Conservation (phyloP, 495 filamentous ascomycete genomes). For the Podospora comata region DNA sequence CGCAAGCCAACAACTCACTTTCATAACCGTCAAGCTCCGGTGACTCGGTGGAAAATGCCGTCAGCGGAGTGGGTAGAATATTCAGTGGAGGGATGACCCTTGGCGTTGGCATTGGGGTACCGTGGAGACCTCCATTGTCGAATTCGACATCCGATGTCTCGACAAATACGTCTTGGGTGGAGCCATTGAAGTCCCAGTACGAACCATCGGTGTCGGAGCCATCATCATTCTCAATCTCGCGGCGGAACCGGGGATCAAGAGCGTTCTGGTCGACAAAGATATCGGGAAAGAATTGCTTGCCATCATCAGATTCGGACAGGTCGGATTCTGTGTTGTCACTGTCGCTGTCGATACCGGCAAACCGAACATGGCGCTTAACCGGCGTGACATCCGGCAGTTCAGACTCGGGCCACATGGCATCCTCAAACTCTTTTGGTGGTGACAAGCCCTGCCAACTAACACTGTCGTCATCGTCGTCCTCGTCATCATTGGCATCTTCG, state of each 20-base stretch:
- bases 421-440: conserved; percentile 31
- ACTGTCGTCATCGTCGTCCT: conserved; percentile 22
- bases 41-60: conserved; percentile 46
- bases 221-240: conserved; percentile 61
- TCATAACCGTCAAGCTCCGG: conserved; percentile 70
- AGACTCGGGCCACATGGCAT: not conserved
- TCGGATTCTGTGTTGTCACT: conserved; percentile 48
- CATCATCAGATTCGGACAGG: conserved; percentile 36
- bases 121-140: conserved; percentile 11
- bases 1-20: conserved; percentile 53
- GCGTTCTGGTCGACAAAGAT: conserved; percentile 70
- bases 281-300: conserved; percentile 59
- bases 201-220: conserved; percentile 45
- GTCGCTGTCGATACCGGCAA: conserved; percentile 46
- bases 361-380: conserved; percentile 51
- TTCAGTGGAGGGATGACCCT: conserved; percentile 46
- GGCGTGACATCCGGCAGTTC: conserved; percentile 37
- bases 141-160: conserved; percentile 35
- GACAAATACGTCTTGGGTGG: conserved; percentile 24
- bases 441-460: conserved; percentile 49
- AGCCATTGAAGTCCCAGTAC: conserved; percentile 45
- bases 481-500: conserved; percentile 39
- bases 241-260: conserved; percentile 64
- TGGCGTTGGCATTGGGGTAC: conserved; percentile 38
- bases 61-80: conserved; percentile 34